phyloP scores from a whole-genome alignment of 768 basidiomycete species.

The Holtermanniella nyarrowii region DNA sequence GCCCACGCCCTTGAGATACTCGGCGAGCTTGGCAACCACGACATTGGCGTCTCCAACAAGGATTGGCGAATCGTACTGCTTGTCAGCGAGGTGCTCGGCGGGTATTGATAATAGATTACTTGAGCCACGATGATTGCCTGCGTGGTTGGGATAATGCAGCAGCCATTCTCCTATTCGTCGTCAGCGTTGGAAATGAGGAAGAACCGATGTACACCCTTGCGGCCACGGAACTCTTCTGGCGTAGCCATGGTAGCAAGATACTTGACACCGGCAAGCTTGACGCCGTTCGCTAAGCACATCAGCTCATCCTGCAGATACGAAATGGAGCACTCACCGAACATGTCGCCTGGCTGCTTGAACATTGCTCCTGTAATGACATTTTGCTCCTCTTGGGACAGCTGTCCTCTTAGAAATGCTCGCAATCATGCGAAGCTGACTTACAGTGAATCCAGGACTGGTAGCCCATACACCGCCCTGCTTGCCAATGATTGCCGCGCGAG shows the following conservation, averaged over 20 bases:
- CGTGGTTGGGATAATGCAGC: slow-evolving; percentile 64
- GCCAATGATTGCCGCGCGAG: slow-evolving; percentile 67
- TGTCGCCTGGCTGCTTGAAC: slow-evolving; percentile 43
- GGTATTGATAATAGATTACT: neutral
- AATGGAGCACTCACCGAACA: slow-evolving; percentile 40
- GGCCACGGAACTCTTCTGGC: slow-evolving; percentile 56
- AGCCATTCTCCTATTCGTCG: slow-evolving; percentile 66
- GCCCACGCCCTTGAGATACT: slow-evolving; percentile 54
- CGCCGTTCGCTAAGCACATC: slow-evolving; percentile 48
- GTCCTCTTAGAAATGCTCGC: neutral
- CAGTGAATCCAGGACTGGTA: slow-evolving; percentile 50
- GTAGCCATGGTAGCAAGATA: slow-evolving; percentile 56
- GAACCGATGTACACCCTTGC: slow-evolving; percentile 55
- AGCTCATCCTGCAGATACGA: neutral
- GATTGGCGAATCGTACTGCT: slow-evolving; percentile 51
- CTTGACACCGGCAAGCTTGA: slow-evolving; percentile 60
- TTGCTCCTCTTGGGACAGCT: slow-evolving; percentile 63
- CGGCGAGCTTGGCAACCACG: slow-evolving; percentile 59
- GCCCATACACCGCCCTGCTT: slow-evolving; percentile 71
- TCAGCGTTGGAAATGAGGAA: neutral
- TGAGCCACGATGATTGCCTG: slow-evolving; percentile 68
- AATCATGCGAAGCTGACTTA: slow-evolving; percentile 39
- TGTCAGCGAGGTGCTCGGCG: neutral
- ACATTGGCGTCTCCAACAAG: slow-evolving; percentile 59
- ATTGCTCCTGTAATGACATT: slow-evolving; percentile 47